Base-by-base conservation (phyloP, 1,284 basidiomycete species). In the Anthracocystis panici-leucophaei region DNA sequence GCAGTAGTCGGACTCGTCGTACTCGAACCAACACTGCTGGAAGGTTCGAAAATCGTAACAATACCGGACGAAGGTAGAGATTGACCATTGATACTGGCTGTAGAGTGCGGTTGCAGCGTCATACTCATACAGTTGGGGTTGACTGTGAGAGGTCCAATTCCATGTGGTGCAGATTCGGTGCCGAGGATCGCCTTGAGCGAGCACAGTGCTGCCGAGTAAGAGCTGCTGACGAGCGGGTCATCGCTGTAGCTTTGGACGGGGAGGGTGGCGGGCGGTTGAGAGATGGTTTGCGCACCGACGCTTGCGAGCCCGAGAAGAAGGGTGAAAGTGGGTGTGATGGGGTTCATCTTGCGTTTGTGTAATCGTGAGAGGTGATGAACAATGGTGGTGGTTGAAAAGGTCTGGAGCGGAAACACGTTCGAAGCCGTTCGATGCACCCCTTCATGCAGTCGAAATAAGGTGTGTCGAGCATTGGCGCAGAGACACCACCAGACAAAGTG, bases 111-210 rank as follows among this genome's bases (percentile, higher is more conserved):
- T 48, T 62, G 65, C 2, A 62, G 44, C 11, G 61, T 68, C 50
- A 61, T 45, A 12, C 58, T 59, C 59, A 69, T 57, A 25, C 66
- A 69, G 11, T 18, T 40, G 1, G 52, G 57, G 9, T 52, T 35
- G 10, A 60, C 42, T 0, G 72, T 69, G 35, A 75, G 72, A 5
- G 63, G 72, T 2, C 72, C 72, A 8, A 75, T 75, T 16, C 50
- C 50, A 11, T 65, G 66, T 0, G 21, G 49, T 3, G 25, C 71
- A 0, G 59, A 62, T 29, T 69, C 56, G 20, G 63, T 59, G 14
- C 40, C 55, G 2, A 69, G 62, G 38, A 66, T 62, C 5, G 41
- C 14, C 2, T 57, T 45, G 21, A 75, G 56, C 16, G 65, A 52
- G 56, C 72, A 69, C 5, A 65, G 41, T 0, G 60, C 65, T 2